Percentiles rank a stretch among this genome's conserved stretches.
Conservation (phyloP, 2,329 filamentous ascomycete genomes). For the Tolypocladium ovalisporum region DNA sequence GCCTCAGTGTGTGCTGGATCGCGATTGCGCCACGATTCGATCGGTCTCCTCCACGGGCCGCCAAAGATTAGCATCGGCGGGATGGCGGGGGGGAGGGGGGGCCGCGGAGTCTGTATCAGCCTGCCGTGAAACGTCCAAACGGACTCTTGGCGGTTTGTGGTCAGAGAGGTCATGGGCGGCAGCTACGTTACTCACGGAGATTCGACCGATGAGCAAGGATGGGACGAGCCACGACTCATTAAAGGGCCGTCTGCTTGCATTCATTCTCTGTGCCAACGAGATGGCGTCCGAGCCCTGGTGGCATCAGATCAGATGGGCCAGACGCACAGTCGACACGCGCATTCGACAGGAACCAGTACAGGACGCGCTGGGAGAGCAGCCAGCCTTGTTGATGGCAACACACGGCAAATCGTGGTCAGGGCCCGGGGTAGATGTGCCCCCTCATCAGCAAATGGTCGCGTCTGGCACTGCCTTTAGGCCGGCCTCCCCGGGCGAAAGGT, state of each 20-base stretch:
- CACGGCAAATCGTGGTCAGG: not conserved
- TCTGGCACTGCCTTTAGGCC: not conserved
- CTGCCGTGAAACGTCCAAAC: not conserved
- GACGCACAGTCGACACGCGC: not conserved
- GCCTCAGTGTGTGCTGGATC: not conserved
- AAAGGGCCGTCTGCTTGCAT: not conserved
- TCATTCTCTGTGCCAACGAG: not conserved
- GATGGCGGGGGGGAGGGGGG: not conserved
- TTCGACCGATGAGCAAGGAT: not conserved
- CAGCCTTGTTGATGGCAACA: not conserved
- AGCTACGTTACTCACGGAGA: not conserved
- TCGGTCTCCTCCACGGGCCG: not conserved
- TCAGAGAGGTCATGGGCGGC: not conserved
- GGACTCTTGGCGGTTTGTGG: not conserved
- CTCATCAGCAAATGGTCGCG: not conserved
- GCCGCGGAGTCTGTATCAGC: not conserved
- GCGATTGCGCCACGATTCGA: not conserved
- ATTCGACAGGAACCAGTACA: no score
- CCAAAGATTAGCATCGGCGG: not conserved
- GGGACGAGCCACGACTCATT: not conserved
- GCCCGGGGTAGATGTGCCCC: not conserved
- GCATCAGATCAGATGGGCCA: not conserved
- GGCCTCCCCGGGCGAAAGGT: not conserved
- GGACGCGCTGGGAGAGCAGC: not conserved
- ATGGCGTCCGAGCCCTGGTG: not conserved